Conservation (phyloP, 1,284 basidiomycete species). For the Malassezia arunalokei region DNA sequence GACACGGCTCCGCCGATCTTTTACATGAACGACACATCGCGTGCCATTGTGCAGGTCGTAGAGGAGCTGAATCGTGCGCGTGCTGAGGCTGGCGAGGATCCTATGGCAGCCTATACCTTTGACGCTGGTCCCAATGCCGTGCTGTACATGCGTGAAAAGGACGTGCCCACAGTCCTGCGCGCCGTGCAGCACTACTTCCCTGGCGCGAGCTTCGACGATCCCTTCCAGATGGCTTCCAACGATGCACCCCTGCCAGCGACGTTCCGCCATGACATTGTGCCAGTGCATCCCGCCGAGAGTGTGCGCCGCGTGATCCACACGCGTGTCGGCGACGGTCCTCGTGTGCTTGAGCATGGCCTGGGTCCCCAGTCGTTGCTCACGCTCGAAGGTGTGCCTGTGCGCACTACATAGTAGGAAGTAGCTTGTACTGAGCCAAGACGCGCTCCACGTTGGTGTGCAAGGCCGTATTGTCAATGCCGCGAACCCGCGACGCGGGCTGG, state of each 20-base stretch:
- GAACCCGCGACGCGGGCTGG: constrained; percentile 10
- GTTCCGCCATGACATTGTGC: constrained; percentile 38
- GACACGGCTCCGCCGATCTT: constrained; percentile 97
- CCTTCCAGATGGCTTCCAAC: constrained; percentile 36
- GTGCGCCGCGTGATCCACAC: constrained; percentile 44
- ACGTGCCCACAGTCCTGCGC: constrained; percentile 27
- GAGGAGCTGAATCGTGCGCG: constrained; percentile 86
- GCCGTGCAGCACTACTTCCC: constrained; percentile 44
- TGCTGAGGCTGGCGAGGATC: constrained; percentile 51
- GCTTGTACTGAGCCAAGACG: constrained; percentile 12
- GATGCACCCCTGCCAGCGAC: constrained; percentile 24
- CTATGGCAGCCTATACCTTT: constrained; percentile 89
- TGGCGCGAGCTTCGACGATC: constrained; percentile 44
- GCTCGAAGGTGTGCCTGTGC: constrained; percentile 30
- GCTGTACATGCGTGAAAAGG: constrained; percentile 66
- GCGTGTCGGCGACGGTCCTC: constrained; percentile 42
- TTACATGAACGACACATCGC: constrained; percentile 94
- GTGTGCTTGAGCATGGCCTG: constrained; percentile 28
- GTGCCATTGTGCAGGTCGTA: constrained; percentile 49
- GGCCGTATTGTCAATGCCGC: constrained; percentile 31
- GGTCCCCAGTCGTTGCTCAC: constrained; percentile 29
- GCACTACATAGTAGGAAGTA: constrained; percentile 8
- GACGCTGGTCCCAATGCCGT: constrained; percentile 98
- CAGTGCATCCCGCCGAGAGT: constrained; percentile 35
- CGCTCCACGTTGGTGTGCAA: constrained; percentile 27